Base-by-base conservation (phyloP, 305 asterid species). In the Fraxinus nigra region DNA sequence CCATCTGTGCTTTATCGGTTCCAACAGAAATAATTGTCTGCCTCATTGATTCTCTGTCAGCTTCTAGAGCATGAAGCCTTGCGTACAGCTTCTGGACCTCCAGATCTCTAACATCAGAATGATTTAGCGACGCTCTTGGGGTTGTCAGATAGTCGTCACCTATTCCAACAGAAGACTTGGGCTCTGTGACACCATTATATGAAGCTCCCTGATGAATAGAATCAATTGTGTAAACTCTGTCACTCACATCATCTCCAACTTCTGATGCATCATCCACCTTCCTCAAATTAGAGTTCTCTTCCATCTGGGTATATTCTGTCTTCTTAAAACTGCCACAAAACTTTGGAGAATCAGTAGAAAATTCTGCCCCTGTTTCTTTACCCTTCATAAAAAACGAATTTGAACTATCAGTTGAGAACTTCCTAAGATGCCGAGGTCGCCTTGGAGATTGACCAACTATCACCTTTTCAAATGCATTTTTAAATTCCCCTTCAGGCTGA, bases 11-110 rank as follows among this genome's bases (percentile, higher is more conserved):
- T 87, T 93, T 96, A 88, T 96, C 99, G 82, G 98, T 96, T 82
- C 95, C 93, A 83, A 96, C 87, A 65, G 98, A 90, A 75, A 94
- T 85, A 76, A 96, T 87, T 32, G 98, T 89, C 89, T 90, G 98
- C 91, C 94, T 91, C 99, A 96, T 94, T 46, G 97, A 91, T 89
- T 96, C 98, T 84, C 97, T 89, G 79, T 96, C 99, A 81, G 99
- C 98, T 87, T 96, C 99, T 67, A 96, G 97, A 61, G 97, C 94
- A 67, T 92, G 99, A 84, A 94, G 92, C 89, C 98, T 94, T 77
- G 88, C 92, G 86, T 96, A 93, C 81, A 96, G 87, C 93, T 94
- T 94, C 87, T 90, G 93, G 78, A 96, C 83, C 83, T 93, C 97
- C 24, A 95, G 87, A 85, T 91, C 97, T 76, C 82, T 90, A 59